Conservation (phyloP, 2,329 filamentous ascomycete genomes). For the Fusarium metavorans region DNA sequence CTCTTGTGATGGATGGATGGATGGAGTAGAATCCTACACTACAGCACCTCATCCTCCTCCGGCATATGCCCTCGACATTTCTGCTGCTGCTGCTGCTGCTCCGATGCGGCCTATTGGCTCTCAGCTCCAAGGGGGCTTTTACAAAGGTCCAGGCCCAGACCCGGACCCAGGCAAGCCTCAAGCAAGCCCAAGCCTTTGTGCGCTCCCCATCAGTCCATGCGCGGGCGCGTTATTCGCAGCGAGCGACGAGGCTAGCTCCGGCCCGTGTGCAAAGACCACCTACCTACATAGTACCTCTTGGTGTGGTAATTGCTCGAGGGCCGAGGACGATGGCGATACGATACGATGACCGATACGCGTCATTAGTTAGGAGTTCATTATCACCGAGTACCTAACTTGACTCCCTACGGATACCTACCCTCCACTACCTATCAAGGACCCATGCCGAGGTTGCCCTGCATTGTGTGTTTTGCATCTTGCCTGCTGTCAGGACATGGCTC, state of each 20-base stretch:
- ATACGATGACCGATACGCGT: not conserved
- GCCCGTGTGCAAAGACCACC: slow-evolving; percentile 11
- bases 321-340: not conserved
- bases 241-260: slow-evolving; percentile 1
- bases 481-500: not conserved
- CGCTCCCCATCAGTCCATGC: slow-evolving; percentile 5
- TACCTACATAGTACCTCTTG: not conserved
- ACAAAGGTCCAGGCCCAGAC: slow-evolving; percentile 5
- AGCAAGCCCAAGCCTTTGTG: not conserved
- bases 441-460: not conserved
- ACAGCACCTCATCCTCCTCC: not conserved
- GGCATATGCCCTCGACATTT: not conserved
- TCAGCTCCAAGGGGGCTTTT: slow-evolving; percentile 8
- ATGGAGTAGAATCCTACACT: not conserved
- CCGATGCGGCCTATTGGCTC: not conserved
- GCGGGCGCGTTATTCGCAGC: slow-evolving; percentile 4
- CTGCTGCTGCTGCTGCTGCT: not conserved
- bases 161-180: slow-evolving; percentile 3
- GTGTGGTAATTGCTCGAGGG: not conserved
- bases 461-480: slow-evolving; percentile 8
- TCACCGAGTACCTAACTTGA: not conserved
- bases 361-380: not conserved
- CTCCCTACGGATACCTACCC: not conserved
- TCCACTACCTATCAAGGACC: not conserved
- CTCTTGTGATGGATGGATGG: not conserved